phyloP scores from a whole-genome alignment of 768 basidiomycete species.

The Serendipita sp. region DNA sequence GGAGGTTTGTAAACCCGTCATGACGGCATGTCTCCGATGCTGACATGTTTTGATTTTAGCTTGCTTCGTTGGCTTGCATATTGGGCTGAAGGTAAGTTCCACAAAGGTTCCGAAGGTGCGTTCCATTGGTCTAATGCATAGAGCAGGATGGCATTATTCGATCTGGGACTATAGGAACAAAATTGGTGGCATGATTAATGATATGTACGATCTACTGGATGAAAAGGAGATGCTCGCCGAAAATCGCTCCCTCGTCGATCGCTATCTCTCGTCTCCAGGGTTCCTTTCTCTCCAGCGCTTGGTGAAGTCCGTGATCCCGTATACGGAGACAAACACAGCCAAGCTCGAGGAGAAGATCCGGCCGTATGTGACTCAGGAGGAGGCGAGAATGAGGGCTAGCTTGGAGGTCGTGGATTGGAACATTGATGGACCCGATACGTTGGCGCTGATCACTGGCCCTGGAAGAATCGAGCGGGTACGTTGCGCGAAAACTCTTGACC shows the following conservation, averaged over 20 bases:
- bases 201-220: constrained; percentile 12
- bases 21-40: too few relatives aligned
- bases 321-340: constrained; percentile 14
- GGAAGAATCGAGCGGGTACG: constrained; percentile 16
- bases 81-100: constrained; percentile 21
- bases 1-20: too few relatives aligned
- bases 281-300: constrained; percentile 2
- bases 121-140: neutral
- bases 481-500: too few relatives aligned
- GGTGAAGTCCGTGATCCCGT: constrained; percentile 11
- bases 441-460: too few relatives aligned
- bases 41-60: constrained; percentile 7
- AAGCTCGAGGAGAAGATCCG: constrained; percentile 17
- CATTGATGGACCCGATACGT: too few relatives aligned
- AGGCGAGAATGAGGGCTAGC: too few relatives aligned
- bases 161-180: constrained; percentile 9
- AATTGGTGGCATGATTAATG: constrained; percentile 11
- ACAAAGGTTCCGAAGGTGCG: neutral
- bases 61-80: constrained; percentile 22
- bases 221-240: constrained; percentile 10
- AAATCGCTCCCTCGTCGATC: constrained; percentile 16
- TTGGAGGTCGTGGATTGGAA: too few relatives aligned
- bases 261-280: constrained; percentile 16
- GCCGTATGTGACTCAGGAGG: constrained; percentile 13
- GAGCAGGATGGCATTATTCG: constrained; percentile 16